Conservation (phyloP, 805 yeast genomes). For the Candida incommunis region DNA sequence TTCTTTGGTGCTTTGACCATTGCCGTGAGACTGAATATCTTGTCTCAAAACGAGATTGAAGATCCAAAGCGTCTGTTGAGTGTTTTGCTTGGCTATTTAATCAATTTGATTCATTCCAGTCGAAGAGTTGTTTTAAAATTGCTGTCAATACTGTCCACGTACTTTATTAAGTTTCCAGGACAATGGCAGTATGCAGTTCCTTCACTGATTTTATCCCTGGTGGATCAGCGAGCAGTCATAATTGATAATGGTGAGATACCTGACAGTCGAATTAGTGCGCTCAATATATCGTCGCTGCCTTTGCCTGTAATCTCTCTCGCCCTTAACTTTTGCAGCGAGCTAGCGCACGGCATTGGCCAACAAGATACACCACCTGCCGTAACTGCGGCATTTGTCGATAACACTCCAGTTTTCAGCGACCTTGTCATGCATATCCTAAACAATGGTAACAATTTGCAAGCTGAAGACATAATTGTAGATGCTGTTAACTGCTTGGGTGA, state of each 20-base stretch:
- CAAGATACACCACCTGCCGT: neutral
- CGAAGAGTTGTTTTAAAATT: slow-evolving; percentile 43
- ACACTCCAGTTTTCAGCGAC: neutral
- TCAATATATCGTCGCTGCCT: neutral
- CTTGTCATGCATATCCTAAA: neutral
- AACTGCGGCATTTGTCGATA: neutral
- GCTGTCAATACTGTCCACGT: slow-evolving; percentile 37
- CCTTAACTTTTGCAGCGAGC: slow-evolving; percentile 12
- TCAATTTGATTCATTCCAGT: slow-evolving; percentile 5
- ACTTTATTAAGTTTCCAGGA: slow-evolving; percentile 28
- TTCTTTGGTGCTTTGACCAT: slow-evolving; percentile 76
- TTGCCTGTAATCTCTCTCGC: slow-evolving; percentile 5
- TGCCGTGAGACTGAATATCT: slow-evolving; percentile 40
- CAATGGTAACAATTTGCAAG: neutral
- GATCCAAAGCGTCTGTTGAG: slow-evolving; percentile 6
- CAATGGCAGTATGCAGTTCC: slow-evolving; percentile 25
- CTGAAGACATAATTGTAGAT: neutral
- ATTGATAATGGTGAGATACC: neutral
- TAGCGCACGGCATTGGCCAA: neutral
- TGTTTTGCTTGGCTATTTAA: slow-evolving; percentile 13
- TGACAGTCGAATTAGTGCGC: neutral
- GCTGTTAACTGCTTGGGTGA: neutral
- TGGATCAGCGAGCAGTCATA: neutral
- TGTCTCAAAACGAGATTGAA: slow-evolving; percentile 1
- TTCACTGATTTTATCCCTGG: slow-evolving; percentile 9